Percentiles rank a stretch among this genome's conserved stretches.
phyloP scores from a whole-genome alignment of 2,329 filamentous ascomycete genomes.

The Talaromyces verruculosus region DNA sequence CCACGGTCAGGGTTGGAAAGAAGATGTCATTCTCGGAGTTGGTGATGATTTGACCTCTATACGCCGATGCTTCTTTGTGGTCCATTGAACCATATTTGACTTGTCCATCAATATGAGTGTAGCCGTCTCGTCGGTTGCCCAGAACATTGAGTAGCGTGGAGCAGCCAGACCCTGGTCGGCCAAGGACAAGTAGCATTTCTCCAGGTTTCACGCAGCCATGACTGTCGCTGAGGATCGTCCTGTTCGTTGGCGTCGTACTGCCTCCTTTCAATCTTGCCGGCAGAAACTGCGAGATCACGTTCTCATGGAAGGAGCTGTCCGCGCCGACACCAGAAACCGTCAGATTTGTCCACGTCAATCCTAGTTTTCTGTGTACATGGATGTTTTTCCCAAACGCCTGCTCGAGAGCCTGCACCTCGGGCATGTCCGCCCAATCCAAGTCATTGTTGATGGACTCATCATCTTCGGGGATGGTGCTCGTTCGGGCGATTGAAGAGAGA shows the following conservation, averaged over 20 bases:
- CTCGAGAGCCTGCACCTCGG: no score
- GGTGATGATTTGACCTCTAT: slow-evolving; percentile 59
- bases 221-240: slow-evolving; percentile 59
- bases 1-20: slow-evolving; percentile 53
- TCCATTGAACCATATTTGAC: slow-evolving; percentile 56
- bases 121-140: slow-evolving; percentile 63
- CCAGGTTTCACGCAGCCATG: slow-evolving; percentile 70
- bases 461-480: no score
- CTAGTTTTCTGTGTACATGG: no score
- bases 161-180: slow-evolving; percentile 66
- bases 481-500: no score
- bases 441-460: no score
- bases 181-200: slow-evolving; percentile 69
- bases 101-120: slow-evolving; percentile 57
- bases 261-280: slow-evolving; percentile 55
- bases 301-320: slow-evolving; percentile 55
- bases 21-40: slow-evolving; percentile 56
- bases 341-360: no score
- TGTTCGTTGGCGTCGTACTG: slow-evolving; percentile 49
- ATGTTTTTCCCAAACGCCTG: no score
- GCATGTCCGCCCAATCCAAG: no score
- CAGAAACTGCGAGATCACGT: slow-evolving; percentile 61
- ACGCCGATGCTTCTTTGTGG: slow-evolving; percentile 46
- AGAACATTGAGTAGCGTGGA: slow-evolving; percentile 70
- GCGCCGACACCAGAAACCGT: no score